Evolutionary conservation across 305 asterid genomes (phyloP), one percentile per base, ranked within the genome.

Genomic region (Salvia sclarea): DNA sequence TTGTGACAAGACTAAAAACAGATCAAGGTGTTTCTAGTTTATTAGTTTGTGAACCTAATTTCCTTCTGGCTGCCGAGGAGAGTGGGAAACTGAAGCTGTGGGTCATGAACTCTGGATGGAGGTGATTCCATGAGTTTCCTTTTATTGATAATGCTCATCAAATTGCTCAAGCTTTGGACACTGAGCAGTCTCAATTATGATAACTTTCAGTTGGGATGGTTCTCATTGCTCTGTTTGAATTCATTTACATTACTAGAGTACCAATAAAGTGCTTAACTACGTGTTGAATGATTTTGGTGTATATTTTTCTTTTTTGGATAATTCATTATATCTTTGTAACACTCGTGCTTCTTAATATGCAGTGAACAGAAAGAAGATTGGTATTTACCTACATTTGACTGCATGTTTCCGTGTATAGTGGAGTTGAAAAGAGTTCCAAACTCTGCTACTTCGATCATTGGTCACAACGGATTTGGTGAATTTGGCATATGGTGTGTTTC

Each of bases 91-190:
- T 89, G 75, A 81, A 86, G 79, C 74, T 94, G 58, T 94, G 99
- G 99, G 65, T 72, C 78, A 89, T 94, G 98, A 83, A 88, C 82
- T 73, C 93, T 64, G 79, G 49, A 65, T 91, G 98, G 98, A 94
- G 99, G 98, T 94, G 79, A 81, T 65, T 83, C 61, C 68, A 69
- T 69, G 52, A 55, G 38, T 68, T 52, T 12, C 62, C 12, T 14
- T 69, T 64, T 61, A 45, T 14, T 69, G 11, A 52, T 66, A 54
- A 13, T 65, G 20, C 30, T 40, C 56, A 50, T 52, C 63, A 64
- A 65, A 24, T 41, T 30, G 68, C 64, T 76, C 56, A 6, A 69
- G 66, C 65, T 59, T 57, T 48, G 14, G 8, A 53, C 52, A 66
- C 64, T 68, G 74, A 31, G 53, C 24, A 64, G 28, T 48, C 37